A percentile compares a stretch with the other conserved stretches of the same genome.
Conservation (phyloP, 192 early-diverging fungal genomes). For the Umbelopsis vinacea region DNA sequence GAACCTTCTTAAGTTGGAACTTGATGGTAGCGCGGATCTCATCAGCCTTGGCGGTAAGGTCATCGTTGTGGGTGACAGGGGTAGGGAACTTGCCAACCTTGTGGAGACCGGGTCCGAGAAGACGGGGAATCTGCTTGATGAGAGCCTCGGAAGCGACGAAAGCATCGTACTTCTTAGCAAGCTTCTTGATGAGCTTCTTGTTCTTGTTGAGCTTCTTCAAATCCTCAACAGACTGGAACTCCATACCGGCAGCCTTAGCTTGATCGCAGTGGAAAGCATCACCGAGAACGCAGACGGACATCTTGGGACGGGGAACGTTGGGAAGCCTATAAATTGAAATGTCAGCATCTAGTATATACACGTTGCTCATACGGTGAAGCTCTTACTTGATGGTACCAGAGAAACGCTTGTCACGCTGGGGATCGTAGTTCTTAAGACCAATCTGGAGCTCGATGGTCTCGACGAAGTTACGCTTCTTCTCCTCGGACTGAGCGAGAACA, state of each 20-base stretch:
- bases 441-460: slow-evolving; percentile 98
- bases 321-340: slow-evolving; percentile 65
- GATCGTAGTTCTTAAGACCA: slow-evolving; percentile 99
- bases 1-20: slow-evolving; percentile 99
- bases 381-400: slow-evolving; percentile 83
- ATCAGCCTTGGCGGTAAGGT: slow-evolving; percentile 84
- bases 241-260: slow-evolving; percentile 89
- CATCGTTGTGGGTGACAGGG: slow-evolving; percentile 88
- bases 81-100: slow-evolving; percentile 99
- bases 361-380: background rate
- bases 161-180: slow-evolving; percentile 98
- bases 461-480: slow-evolving; percentile 94
- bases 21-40: slow-evolving; percentile 98
- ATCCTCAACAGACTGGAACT: slow-evolving; percentile 95
- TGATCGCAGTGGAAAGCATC: slow-evolving; percentile 96
- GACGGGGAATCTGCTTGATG: slow-evolving; percentile 99
- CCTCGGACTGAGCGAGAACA: slow-evolving; percentile 77
- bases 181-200: slow-evolving; percentile 99
- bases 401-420: slow-evolving; percentile 99
- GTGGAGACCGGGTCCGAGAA: slow-evolving; percentile 97
- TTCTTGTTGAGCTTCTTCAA: slow-evolving; percentile 99
- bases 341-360: background rate
- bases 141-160: slow-evolving; percentile 96
- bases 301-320: slow-evolving; percentile 92
- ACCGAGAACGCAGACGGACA: slow-evolving; percentile 94